A percentile compares a stretch with the other conserved stretches of the same genome.
These are phyloP conservation scores for Acacia melanoxylon DNA, from an alignment of 306 rosid species.

Conservation along the genomic window DNA sequence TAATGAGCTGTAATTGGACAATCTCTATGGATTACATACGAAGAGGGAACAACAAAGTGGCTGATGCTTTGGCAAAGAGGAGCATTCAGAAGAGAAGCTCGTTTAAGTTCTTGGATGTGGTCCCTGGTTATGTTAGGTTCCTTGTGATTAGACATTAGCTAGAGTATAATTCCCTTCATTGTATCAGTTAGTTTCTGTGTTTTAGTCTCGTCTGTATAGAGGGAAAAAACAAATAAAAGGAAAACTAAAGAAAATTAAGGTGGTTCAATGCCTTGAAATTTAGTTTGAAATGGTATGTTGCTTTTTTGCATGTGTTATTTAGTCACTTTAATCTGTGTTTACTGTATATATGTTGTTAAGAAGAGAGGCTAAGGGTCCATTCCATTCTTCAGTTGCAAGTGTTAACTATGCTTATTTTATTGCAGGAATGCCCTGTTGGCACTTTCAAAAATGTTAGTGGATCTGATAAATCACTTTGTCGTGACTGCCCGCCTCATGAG, in stretches of 20 bases:
- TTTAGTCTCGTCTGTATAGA: background rate
- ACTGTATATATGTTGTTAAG: background rate
- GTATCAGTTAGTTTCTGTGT: background rate
- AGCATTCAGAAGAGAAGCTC: background rate
- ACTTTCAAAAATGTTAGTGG: slow-evolving; percentile 83
- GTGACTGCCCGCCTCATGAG: slow-evolving; percentile 55
- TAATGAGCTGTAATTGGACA: background rate
- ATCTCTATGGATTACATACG: background rate
- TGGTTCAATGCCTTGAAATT: slow-evolving; percentile 16
- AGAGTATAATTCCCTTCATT: background rate
- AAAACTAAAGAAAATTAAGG: background rate
- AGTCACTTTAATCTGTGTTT: slow-evolving; percentile 8
- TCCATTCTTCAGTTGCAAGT: slow-evolving; percentile 2
- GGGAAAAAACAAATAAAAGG: background rate
- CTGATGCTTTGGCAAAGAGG: background rate
- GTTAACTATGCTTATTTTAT: background rate
- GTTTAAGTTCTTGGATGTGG: background rate
- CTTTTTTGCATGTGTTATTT: slow-evolving; percentile 15
- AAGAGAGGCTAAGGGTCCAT: slow-evolving; percentile 9
- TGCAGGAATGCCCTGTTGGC: slow-evolving; percentile 97
- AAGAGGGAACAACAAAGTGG: background rate
- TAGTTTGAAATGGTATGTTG: slow-evolving; percentile 21
- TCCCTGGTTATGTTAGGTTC: background rate
- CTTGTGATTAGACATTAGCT: background rate
- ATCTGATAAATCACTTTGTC: slow-evolving; percentile 75